These are phyloP conservation scores for Citrullus amarus DNA, from an alignment of 306 rosid genomes.

Conservation along the genomic window DNA sequence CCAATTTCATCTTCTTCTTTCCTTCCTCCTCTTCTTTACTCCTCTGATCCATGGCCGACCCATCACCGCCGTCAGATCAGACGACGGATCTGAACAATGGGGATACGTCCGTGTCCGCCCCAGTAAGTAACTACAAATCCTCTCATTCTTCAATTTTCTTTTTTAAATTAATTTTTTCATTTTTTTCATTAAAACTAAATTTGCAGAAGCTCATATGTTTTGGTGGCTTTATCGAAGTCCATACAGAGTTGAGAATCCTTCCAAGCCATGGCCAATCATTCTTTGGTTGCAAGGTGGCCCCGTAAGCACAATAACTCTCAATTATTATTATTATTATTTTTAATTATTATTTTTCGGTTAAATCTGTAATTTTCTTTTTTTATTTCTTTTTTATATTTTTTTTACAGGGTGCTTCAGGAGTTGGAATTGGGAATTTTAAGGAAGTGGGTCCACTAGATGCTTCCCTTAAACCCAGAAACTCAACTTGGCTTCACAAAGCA, in stretches of 20 bases:
- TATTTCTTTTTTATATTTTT: not conserved
- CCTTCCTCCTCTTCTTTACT: not conserved
- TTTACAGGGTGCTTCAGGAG: constrained; percentile 11
- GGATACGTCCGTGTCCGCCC: constrained; percentile 89
- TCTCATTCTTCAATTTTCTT: not conserved
- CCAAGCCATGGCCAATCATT: constrained; percentile 89
- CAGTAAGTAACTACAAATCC: constrained; percentile 23
- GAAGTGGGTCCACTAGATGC: constrained; percentile 12
- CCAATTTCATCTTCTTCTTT: not conserved
- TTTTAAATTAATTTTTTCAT: not conserved
- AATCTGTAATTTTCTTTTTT: no score
- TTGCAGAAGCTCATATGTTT: constrained; percentile 89
- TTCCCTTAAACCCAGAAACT: constrained; percentile 12
- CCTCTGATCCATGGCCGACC: constrained; percentile 20
- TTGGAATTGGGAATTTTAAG: constrained; percentile 13
- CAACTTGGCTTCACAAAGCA: constrained; percentile 11
- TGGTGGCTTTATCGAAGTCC: constrained; percentile 97
- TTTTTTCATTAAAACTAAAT: not conserved
- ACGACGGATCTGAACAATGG: constrained; percentile 60
- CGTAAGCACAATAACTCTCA: constrained; percentile 25
- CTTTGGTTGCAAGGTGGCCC: constrained; percentile 99
- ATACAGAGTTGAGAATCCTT: constrained; percentile 59
- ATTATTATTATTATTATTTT: no score
- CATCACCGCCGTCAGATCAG: not conserved
- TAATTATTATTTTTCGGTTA: not conserved